phyloP scores from a whole-genome alignment of 1,139 yeast genomes.

The Zygoascus sp. region DNA sequence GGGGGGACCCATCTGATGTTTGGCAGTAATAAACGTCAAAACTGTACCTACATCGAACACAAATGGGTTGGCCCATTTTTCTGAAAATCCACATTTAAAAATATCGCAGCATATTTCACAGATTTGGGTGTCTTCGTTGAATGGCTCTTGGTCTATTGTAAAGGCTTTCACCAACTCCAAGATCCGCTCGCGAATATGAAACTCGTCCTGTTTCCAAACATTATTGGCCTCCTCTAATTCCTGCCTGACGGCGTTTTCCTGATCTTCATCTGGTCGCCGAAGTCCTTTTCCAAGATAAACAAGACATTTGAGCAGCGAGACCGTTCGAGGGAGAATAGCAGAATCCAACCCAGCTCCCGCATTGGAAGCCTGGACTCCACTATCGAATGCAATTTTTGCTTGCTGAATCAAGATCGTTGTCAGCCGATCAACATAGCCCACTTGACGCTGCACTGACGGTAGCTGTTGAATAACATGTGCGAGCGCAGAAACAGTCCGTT shows the following conservation, averaged over 20 bases:
- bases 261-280: slow-evolving; percentile 32
- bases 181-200: slow-evolving; percentile 40
- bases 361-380: not conserved
- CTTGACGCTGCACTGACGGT: slow-evolving; percentile 23
- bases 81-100: slow-evolving; percentile 65
- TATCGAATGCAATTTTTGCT: slow-evolving; percentile 8
- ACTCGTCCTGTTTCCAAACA: slow-evolving; percentile 42
- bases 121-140: slow-evolving; percentile 40
- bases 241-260: slow-evolving; percentile 26
- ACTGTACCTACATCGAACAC: slow-evolving; percentile 46
- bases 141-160: slow-evolving; percentile 39
- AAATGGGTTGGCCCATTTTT: slow-evolving; percentile 60
- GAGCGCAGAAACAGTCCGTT: slow-evolving; percentile 36
- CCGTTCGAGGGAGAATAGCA: not conserved
- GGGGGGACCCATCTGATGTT: slow-evolving; percentile 32
- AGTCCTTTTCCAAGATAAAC: slow-evolving; percentile 67
- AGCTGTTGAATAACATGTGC: slow-evolving; percentile 35
- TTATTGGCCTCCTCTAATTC: slow-evolving; percentile 11
- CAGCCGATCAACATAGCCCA: slow-evolving; percentile 24
- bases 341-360: not conserved
- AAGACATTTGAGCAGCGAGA: slow-evolving; percentile 56
- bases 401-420: slow-evolving; percentile 26
- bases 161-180: slow-evolving; percentile 42
- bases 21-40: slow-evolving; percentile 44
- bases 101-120: slow-evolving; percentile 56